Conservation (phyloP, 192 early-diverging fungal genomes). For the Coemansia sp. region DNA sequence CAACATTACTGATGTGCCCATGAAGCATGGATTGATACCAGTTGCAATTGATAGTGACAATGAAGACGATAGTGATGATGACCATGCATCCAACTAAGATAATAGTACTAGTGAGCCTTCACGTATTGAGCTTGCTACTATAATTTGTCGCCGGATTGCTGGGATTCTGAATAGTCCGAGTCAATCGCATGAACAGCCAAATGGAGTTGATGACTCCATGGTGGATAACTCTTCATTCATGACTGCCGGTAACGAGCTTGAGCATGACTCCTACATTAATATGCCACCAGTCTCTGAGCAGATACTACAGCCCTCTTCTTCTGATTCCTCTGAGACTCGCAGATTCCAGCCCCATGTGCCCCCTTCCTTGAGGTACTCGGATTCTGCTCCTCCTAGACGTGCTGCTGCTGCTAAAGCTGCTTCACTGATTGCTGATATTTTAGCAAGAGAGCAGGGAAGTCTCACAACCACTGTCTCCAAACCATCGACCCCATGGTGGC, state of each 20-base stretch:
- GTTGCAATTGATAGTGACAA: background rate
- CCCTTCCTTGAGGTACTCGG: background rate
- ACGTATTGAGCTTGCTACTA: too few species aligned
- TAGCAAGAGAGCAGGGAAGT: background rate
- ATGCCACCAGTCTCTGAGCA: background rate
- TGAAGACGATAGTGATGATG: background rate
- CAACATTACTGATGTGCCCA: background rate
- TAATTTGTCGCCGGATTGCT: background rate
- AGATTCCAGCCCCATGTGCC: background rate
- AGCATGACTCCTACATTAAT: background rate
- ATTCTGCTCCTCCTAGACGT: background rate
- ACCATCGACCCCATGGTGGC: background rate
- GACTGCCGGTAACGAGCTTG: background rate
- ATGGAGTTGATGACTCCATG: background rate
- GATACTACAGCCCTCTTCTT: background rate
- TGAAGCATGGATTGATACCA: background rate
- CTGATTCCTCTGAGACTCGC: background rate
- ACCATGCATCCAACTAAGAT: background rate
- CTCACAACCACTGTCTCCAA: background rate
- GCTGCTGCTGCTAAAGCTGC: background rate
- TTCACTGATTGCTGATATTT: slow-evolving; percentile 3
- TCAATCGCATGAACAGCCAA: background rate
- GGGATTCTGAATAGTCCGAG: background rate
- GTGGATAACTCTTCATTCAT: background rate
- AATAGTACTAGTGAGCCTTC: too few species aligned